These are phyloP conservation scores for Claviceps paspali DNA, from an alignment of 2,329 filamentous ascomycete species.

Conservation along the genomic window DNA sequence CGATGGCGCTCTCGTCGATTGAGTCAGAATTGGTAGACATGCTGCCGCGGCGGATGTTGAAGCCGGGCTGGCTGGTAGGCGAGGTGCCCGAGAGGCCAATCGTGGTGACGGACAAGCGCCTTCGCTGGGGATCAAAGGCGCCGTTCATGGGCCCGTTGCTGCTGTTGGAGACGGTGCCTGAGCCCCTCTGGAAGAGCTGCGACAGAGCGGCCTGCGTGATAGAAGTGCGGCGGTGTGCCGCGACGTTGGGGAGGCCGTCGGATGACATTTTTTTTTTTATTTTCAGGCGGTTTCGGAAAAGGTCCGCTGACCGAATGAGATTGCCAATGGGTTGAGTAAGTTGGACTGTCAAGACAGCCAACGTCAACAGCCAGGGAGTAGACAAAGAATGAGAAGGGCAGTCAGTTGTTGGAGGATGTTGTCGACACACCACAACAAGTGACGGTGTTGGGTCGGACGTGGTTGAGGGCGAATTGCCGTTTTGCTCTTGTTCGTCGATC, in stretches of 20 bases:
- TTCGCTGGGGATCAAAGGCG: slow-evolving; percentile 42
- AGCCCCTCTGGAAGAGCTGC: slow-evolving; percentile 43
- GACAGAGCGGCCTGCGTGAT: slow-evolving; percentile 41
- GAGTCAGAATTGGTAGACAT: slow-evolving; percentile 53
- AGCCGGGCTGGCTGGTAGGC: slow-evolving; percentile 38
- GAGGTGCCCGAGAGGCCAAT: slow-evolving; percentile 59
- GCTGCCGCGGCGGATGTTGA: slow-evolving; percentile 47
- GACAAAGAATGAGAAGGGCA: no score
- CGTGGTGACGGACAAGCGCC: slow-evolving; percentile 60
- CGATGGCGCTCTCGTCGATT: slow-evolving; percentile 57
- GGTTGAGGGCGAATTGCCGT: no score
- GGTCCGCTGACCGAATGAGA: background rate
- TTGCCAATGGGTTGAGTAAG: background rate
- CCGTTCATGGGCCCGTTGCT: slow-evolving; percentile 22
- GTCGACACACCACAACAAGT: no score
- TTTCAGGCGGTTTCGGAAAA: slow-evolving; percentile 5
- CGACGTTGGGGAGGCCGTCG: slow-evolving; percentile 19
- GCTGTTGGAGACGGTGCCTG: slow-evolving; percentile 28
- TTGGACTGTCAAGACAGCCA: slow-evolving; percentile 4
- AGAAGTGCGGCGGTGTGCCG: slow-evolving; percentile 37
- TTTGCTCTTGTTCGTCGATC: no score
- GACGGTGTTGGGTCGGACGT: no score
- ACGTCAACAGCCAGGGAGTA: no score
- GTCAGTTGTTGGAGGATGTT: no score
- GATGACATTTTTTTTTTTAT: no score